Base-by-base conservation (phyloP, 352 stramenopile species). In the Pythium rhizo-oryzae region DNA sequence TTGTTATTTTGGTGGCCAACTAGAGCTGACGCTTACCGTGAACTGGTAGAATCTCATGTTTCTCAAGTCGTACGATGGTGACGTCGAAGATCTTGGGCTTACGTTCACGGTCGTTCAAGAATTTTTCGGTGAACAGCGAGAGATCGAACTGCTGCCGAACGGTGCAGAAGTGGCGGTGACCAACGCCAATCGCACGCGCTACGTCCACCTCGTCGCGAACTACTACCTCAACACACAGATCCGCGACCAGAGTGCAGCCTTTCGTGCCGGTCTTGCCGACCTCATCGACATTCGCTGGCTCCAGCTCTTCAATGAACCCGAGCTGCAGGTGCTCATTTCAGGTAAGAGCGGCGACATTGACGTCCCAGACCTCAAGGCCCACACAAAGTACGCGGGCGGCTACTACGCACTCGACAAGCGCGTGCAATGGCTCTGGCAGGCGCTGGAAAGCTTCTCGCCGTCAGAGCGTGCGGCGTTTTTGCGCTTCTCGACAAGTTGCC, bases 131-230 rank as follows among this genome's bases (percentile, higher is more conserved):
- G 78, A 92, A 59, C 80, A 93, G 76, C 72, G 81, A 35, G 79
- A 97, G 59, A 78, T 96, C 6, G 87, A 96, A 21, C 84, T 99
- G n/a, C 78, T 98, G 12, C 89, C 89, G 57, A 64, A 87, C 25
- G 97, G 97, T 53, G 77, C 79, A 15, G 83, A 90, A 39, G 82
- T 98, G 1, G 57, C 81, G 4, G 97, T 99, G 13, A 98, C 89
- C 13, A 97, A 92, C 71, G 65, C 78, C 47, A 99, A 99, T 79
- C 97, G 97, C 62, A 96, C 95, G 35, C 84, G 91, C 9, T 99
- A 99, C 75, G 97, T 99, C 57, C 93, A 98, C 65, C 67, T 98
- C 18, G 90, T 99, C 16, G 96, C 96, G 2, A 98, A 99, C 67
- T 94, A 98, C 78, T 96, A 99, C 76, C 85, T 99, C 65, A 99